Conservation (phyloP, 176 grass and related monocot genomes). For the Zoysia pacifica region DNA sequence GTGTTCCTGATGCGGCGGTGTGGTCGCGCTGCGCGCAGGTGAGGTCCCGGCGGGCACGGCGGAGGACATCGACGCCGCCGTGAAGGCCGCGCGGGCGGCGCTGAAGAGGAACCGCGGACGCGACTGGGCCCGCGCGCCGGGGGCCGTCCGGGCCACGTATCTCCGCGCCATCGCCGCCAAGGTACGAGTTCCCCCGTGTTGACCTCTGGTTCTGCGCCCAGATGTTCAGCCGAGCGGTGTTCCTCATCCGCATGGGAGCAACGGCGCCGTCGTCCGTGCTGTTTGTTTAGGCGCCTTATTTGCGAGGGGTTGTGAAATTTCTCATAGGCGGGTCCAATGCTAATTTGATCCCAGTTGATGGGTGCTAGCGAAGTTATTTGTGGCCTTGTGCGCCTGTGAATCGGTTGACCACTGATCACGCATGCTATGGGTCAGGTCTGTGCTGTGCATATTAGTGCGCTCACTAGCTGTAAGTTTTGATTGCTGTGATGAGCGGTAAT, state of each 20-base stretch:
- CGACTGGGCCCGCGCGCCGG: slow-evolving; percentile 82
- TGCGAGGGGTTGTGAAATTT: too few relatives aligned
- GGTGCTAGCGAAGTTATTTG: too few relatives aligned
- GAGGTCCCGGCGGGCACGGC: slow-evolving; percentile 83
- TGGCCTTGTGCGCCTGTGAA: too few relatives aligned
- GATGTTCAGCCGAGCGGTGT: background rate
- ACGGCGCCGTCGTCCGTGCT: too few relatives aligned
- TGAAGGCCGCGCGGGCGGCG: slow-evolving; percentile 73
- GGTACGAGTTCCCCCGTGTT: slow-evolving; percentile 32
- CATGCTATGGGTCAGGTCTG: background rate
- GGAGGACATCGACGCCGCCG: slow-evolving; percentile 93
- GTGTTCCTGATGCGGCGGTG: background rate
- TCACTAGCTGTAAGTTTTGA: background rate
- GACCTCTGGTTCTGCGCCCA: background rate
- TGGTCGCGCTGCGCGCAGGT: slow-evolving; percentile 43
- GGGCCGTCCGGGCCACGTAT: slow-evolving; percentile 83
- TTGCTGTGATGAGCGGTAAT: background rate
- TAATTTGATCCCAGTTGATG: background rate
- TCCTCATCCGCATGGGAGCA: too few relatives aligned
- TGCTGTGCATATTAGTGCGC: background rate
- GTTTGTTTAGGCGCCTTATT: too few relatives aligned
- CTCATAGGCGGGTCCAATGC: too few relatives aligned
- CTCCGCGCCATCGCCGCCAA: slow-evolving; percentile 94
- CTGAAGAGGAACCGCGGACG: slow-evolving; percentile 75
- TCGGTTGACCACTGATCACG: too few relatives aligned